Conservation (phyloP, 2,329 filamentous ascomycete species). For the Malbranchea cinnamomea region DNA sequence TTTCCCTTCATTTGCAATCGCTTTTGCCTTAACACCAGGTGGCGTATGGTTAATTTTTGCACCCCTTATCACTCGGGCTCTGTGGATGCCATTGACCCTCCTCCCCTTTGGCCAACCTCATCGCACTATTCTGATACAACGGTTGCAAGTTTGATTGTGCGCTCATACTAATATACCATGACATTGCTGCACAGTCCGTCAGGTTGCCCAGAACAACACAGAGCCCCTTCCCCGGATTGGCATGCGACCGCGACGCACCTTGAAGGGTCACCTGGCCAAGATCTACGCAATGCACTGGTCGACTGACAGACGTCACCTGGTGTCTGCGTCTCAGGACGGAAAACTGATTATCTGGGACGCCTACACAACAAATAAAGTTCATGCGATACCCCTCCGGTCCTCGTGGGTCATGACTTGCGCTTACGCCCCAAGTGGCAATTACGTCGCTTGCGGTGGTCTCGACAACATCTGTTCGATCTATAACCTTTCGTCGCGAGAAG, state of each 20-base stretch:
- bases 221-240: conserved; percentile 83
- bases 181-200: conserved; percentile 66
- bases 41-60: no score
- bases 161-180: no score
- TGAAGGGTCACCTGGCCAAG: conserved; percentile 96
- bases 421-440: conserved; percentile 95
- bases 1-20: conserved; percentile 14
- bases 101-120: no score
- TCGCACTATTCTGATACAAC: no score
- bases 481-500: conserved; percentile 91
- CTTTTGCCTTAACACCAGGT: no score
- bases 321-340: conserved; percentile 95
- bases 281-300: conserved; percentile 99
- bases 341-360: conserved; percentile 99
- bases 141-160: no score
- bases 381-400: conserved; percentile 90
- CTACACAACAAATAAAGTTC: conserved; percentile 98
- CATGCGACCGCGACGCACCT: conserved; percentile 93
- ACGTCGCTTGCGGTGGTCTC: conserved; percentile 92
- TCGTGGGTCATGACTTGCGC: conserved; percentile 99
- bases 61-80: no score
- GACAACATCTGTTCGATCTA: conserved; percentile 99
- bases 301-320: conserved; percentile 88
- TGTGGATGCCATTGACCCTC: no score
- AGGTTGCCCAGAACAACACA: conserved; percentile 82